Evolutionary conservation across 2,329 filamentous ascomycete species (phyloP), one percentile per base, ranked within the genome.

Genomic region (Colletotrichum limetticola): DNA sequence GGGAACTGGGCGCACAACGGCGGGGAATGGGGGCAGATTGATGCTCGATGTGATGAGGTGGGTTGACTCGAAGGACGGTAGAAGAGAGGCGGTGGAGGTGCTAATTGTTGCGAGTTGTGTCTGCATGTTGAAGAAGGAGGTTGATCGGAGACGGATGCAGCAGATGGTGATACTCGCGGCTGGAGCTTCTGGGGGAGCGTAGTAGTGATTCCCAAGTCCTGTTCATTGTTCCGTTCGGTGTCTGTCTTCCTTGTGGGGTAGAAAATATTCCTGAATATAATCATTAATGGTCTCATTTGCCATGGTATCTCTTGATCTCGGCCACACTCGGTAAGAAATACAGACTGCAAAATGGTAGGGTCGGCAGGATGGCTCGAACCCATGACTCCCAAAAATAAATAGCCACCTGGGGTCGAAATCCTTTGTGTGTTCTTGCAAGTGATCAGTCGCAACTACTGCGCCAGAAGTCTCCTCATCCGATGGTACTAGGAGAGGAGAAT

Each of bases 61-160:
- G 80, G 71, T 68, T 28, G 82, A 78, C 8, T 46, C 68, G 3
- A 84, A 83, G 76, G 79, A 77, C 7, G 80, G 82, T 57, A 75
- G 66, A 3, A 76, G 77, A 60, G 80, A 88, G 76, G 79, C 88
- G 71, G 82, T 82, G 16, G 83, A 89, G 76, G 81, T 85, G n/a
- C 74, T 91, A 24, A 83, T 88, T 11, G 84, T 92, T 22, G 85
- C 86, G 56, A 91, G 88, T 19, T 90, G 87, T 71, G 76, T 92
- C 68, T 80, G 87, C 19, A 91, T 93, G 90, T 78, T 92, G 76
- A 92, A 92, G 86, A 90, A 88, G 80, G 91, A 92, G 84, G 82
- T 91, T 62, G 91, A 92, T 78, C 82, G 90, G 55, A 82, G 89
- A 75, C 83, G 89, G 71, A 78, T 83, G 72, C 80, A 87, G 62